These are phyloP conservation scores for Cutaneotrichosporon sp. DNA, from an alignment of 1,284 basidiomycete species.

Conservation along the genomic window DNA sequence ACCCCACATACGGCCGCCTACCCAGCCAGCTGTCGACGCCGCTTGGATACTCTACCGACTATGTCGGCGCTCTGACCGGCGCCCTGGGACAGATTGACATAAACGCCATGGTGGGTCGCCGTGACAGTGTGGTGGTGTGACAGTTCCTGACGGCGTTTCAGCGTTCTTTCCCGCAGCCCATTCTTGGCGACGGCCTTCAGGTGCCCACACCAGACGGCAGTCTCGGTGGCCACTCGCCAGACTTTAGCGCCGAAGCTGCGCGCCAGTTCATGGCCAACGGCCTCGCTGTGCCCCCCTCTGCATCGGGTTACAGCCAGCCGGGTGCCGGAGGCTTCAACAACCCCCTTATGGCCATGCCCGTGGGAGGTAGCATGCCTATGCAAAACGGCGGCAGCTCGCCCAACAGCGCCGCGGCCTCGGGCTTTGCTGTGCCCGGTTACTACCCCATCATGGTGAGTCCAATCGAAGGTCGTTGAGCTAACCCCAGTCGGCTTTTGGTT, in stretches of 20 bases:
- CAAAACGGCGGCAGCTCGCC: not conserved
- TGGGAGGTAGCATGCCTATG: conserved; percentile 1
- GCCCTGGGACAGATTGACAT: conserved; percentile 17
- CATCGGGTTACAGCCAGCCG: conserved; percentile 7
- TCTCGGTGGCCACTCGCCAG: conserved; percentile 18
- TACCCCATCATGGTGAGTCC: conserved; percentile 16
- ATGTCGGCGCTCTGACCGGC: conserved; percentile 15
- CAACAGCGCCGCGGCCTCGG: not conserved
- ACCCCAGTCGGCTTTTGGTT: conserved; percentile 11
- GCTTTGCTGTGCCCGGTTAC: conserved; percentile 11
- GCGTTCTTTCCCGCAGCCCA: conserved; percentile 15
- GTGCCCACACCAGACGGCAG: conserved; percentile 9
- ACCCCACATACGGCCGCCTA: conserved; percentile 14
- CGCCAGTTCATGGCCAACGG: conserved; percentile 10
- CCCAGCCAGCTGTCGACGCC: conserved; percentile 3
- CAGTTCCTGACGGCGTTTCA: not conserved
- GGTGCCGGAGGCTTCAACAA: conserved; percentile 3
- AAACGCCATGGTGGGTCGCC: conserved; percentile 16
- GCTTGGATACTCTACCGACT: conserved; percentile 13
- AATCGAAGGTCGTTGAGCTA: not conserved
- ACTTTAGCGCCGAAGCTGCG: conserved; percentile 14
- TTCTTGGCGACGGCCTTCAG: conserved; percentile 7
- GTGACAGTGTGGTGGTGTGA: not conserved
- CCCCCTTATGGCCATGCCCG: conserved; percentile 4
- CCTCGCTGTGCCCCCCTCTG: conserved; percentile 1